These are phyloP conservation scores for Eucalyptus marginata DNA, from an alignment of 345 rosid species.

Conservation along the genomic window DNA sequence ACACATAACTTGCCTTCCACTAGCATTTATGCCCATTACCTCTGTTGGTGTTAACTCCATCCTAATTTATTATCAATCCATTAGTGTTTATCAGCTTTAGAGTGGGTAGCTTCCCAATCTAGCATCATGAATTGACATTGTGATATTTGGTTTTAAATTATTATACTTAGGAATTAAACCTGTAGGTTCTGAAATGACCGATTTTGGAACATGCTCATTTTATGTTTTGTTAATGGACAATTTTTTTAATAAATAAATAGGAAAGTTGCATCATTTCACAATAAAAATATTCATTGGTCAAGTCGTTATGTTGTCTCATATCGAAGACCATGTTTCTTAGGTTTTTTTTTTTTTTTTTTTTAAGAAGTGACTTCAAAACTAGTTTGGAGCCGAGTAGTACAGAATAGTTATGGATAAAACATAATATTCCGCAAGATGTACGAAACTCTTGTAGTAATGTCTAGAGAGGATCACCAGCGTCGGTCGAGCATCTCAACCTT, in stretches of 20 bases:
- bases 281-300: neutral
- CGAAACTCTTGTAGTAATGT: neutral
- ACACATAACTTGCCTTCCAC: neutral
- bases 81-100: neutral
- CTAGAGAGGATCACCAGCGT: neutral
- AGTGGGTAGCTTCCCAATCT: rapidly evolving
- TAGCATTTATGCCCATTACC: neutral
- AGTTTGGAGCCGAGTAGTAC: neutral
- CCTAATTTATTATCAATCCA: neutral
- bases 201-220: neutral
- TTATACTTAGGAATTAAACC: rapidly evolving
- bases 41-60: neutral
- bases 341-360: rapidly evolving
- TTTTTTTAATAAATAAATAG: neutral
- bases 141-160: rapidly evolving
- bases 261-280: neutral
- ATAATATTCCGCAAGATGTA: rapidly evolving
- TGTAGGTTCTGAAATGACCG: neutral
- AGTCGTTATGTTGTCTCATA: neutral
- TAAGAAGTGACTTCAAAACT: neutral
- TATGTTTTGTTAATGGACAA: neutral
- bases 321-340: neutral
- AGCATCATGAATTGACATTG: neutral
- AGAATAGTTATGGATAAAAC: neutral
- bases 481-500: neutral